Evolutionary conservation across 495 filamentous ascomycete species (phyloP), one percentile per base, ranked within the genome.

Genomic region (Alectoria sarmentosa): DNA sequence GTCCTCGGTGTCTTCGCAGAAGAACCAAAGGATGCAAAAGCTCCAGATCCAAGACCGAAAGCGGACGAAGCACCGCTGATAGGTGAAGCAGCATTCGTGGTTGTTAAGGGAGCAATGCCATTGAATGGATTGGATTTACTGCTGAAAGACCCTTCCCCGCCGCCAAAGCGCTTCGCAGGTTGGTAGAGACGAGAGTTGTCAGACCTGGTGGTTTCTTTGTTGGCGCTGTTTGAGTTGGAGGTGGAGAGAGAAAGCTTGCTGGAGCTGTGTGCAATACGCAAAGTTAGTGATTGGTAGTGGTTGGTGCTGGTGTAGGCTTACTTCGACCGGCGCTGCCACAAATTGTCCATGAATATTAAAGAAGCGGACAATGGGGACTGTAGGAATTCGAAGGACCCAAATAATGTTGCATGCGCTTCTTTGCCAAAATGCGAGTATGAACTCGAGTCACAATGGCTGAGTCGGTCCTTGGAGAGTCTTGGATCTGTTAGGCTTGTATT

Each of bases 11-110:
- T 90, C 75, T 91, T 93, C 10, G 82, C 78, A 19, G 86, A 82
- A 26, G 85, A 81, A n/a, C 94, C 93, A 76, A 98, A 98, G 8
- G 91, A 94, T 46, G 95, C 94, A 76, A 98, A 98, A 52, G 94
- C 94, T 65, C 94, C 94, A 39, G 90, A 91, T 48, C 94, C 94
- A 39, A 98, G 83, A 61, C 92, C 91, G 73, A 98, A 98, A 59
- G 92, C 92, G 63, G 87, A 91, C 10, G 95, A 95, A 65, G 91
- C 94, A 67, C 88, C 89, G 62, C 86, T 81, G 26, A 90, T 94
- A 13, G 94, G 93, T 34, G 94, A 96, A 23, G 89, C 86, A n/a
- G 95, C 81, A 44, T 83, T 80, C 63, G 79, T 81, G 63, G 80
- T 81, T 28, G 85, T 84, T 60, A 87, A 72, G 41, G 92, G 90